Conservation (phyloP, 2,329 filamentous ascomycete species). For the Xylaria sp. region DNA sequence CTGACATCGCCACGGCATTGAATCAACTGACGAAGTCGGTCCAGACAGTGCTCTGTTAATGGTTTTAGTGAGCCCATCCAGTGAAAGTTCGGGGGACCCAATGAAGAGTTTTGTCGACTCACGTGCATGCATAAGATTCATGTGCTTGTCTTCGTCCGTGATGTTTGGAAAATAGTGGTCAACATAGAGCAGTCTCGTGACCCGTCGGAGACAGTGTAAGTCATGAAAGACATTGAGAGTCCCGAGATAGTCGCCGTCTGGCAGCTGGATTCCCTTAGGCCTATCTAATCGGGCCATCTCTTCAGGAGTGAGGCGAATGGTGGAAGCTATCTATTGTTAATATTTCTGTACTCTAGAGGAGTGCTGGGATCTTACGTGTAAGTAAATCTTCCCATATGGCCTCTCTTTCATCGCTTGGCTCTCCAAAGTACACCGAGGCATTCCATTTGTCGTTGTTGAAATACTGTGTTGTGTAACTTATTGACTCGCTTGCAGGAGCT, state of each 20-base stretch:
- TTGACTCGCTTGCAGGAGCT: conserved; percentile 12
- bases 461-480: conserved; percentile 13
- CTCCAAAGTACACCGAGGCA: conserved; percentile 14
- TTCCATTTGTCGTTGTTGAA: not conserved
- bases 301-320: conserved; percentile 11
- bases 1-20: conserved; percentile 22
- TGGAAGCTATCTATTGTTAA: not conserved
- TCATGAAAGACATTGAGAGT: conserved; percentile 19
- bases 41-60: conserved; percentile 13
- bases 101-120: not conserved
- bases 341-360: too few species aligned
- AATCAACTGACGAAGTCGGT: conserved; percentile 20
- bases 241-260: conserved; percentile 22
- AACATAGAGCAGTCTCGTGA: conserved; percentile 15
- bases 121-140: conserved; percentile 18
- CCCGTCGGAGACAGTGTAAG: conserved; percentile 19
- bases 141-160: conserved; percentile 12
- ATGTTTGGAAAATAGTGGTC: conserved; percentile 25
- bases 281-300: not conserved
- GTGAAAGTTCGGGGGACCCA: not conserved
- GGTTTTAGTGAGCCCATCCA: not conserved
- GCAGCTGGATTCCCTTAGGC: conserved; percentile 16
- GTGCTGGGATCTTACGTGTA: conserved; percentile 6
- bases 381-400: conserved; percentile 19
- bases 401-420: conserved; percentile 17